These are phyloP conservation scores for Tylopilus plumbeoviolaceoides DNA, from an alignment of 768 basidiomycete genomes.

Conservation along the genomic window DNA sequence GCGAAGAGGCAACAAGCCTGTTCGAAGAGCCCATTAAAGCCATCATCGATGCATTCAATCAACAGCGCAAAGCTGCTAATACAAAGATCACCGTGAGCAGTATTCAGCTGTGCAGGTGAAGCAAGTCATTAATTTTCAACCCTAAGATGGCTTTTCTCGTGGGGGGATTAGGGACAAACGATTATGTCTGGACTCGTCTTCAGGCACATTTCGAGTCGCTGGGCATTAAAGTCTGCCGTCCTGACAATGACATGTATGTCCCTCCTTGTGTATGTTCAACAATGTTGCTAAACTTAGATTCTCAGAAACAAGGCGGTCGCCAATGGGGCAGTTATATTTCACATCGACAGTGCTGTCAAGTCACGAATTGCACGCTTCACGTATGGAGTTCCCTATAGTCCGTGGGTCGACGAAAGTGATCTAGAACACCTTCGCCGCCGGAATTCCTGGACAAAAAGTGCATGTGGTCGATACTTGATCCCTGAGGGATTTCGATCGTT, in stretches of 20 bases:
- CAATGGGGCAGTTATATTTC: constrained; percentile 5
- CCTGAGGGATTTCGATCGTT: not conserved
- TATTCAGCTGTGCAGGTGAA: not conserved
- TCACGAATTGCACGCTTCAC: constrained; percentile 5
- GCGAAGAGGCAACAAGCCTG: constrained; percentile 4
- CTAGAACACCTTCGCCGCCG: constrained; percentile 3
- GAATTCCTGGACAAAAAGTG: not conserved
- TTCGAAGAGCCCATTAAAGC: constrained; percentile 9
- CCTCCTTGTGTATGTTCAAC: not conserved
- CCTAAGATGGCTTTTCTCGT: not conserved
- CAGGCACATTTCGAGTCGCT: not conserved
- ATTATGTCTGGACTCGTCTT: constrained; percentile 6
- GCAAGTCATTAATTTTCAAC: not conserved
- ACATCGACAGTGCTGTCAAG: not conserved
- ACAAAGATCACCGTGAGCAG: constrained; percentile 1
- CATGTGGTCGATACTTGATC: not conserved
- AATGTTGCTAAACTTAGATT: too few relatives aligned
- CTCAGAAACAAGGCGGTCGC: constrained; percentile 11
- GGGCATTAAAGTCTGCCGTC: constrained; percentile 4
- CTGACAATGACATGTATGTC: constrained; percentile 8
- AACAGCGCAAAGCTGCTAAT: not conserved
- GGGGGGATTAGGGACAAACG: not conserved
- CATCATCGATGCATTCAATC: constrained; percentile 10
- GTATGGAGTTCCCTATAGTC: not conserved
- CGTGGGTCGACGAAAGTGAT: not conserved